Base-by-base conservation (phyloP, 2,329 filamentous ascomycete species). In the Neopestalotiopsis clavispora region DNA sequence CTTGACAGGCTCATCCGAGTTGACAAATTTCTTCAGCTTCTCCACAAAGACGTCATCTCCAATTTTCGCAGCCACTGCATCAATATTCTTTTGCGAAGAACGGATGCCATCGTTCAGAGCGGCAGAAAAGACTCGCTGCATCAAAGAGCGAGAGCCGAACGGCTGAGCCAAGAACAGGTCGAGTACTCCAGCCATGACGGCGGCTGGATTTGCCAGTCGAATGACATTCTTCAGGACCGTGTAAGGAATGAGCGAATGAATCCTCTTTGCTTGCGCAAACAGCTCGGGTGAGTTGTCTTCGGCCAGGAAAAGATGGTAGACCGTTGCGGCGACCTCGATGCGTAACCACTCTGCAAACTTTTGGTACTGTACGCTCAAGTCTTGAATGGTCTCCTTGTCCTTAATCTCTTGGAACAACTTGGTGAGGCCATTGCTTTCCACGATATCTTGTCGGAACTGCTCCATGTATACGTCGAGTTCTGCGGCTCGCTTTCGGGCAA, bases 401-500 rank as follows among this genome's bases (percentile, higher is more conserved):
- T 92, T 93, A 80, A 99, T 97, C 78, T 98, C 96, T 69, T 92
- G 88, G 81, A 99, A 98, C 0, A 99, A 87, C 78, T 93, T 95
- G 0, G 95, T 97, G 56, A 99, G 87, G 9, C 96, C 96, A 79
- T 98, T 94, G 69, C 82, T 83, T 75, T 90, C 88, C n/a, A 91
- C 84, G 68, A 90, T 91, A 73, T 91, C 89, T 71, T 88, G 88
- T 7, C 89, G 89, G 78, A 91, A 91, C 91, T 97, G 82, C 81
- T 99, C 96, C 96, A 99, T 99, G 78, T 98, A 98, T 30, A 97
- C 93, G 80, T 99, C 96, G 65, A 99, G 86, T 76, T 98, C 96
- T 4, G 93, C 92, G 1, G 96, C 96, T 72, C 96, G 90, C 79
- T 94, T 91, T 72, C 94, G 87, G 9, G 96, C 96, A 77, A 99